Percentiles rank a stretch among this genome's conserved stretches.
phyloP scores from a whole-genome alignment of 768 basidiomycete genomes.

The Tricholoma furcatifolium region DNA sequence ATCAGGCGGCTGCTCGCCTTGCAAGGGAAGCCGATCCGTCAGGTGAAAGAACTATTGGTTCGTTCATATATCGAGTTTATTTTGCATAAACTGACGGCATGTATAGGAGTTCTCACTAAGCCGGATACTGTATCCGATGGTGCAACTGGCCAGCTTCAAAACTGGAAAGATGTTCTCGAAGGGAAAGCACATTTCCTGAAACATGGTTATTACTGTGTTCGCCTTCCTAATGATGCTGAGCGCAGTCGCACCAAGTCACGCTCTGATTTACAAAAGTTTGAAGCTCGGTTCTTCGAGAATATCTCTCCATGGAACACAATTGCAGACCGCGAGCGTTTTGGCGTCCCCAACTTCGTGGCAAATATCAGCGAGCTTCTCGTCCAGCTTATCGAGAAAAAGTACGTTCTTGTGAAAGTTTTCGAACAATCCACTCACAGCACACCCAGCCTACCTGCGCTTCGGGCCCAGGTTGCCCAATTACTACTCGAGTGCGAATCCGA shows the following conservation, averaged over 20 bases:
- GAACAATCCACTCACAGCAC: neutral
- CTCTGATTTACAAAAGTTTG: conserved; percentile 33
- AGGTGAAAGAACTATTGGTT: conserved; percentile 65
- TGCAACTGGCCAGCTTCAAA: conserved; percentile 33
- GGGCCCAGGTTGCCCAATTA: conserved; percentile 34
- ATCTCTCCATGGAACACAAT: conserved; percentile 54
- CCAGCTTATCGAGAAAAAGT: conserved; percentile 53
- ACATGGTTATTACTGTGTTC: conserved; percentile 67
- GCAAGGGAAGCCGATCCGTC: conserved; percentile 51
- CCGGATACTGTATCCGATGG: conserved; percentile 54
- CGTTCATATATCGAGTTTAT: neutral
- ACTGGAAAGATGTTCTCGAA: conserved; percentile 54
- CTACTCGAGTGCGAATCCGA: conserved; percentile 33
- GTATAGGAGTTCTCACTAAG: conserved; percentile 66
- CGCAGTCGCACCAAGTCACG: conserved; percentile 37
- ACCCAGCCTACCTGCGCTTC: conserved; percentile 48
- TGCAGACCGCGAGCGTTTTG: conserved; percentile 47
- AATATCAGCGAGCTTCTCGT: conserved; percentile 54
- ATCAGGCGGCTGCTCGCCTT: conserved; percentile 54
- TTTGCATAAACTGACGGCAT: neutral
- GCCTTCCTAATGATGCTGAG: conserved; percentile 59
- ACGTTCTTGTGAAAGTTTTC: conserved; percentile 17
- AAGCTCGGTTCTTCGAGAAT: conserved; percentile 43
- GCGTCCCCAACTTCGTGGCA: conserved; percentile 50
- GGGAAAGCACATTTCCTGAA: conserved; percentile 43